Evolutionary conservation across 75 land plant species (phyloP).

Genomic region (Cupressus sempervirens): DNA sequence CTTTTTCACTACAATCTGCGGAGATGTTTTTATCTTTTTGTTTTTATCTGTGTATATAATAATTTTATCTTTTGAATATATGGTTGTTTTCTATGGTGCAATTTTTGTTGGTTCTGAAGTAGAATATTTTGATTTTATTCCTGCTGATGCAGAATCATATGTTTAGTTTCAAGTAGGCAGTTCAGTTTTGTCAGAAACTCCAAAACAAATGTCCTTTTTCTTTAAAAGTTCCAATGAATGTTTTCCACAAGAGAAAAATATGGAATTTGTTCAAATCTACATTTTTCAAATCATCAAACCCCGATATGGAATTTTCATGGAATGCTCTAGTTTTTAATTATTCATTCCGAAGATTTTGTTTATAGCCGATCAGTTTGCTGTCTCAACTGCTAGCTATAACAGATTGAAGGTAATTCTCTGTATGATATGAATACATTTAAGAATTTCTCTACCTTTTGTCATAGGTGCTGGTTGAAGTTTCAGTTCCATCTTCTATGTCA

Average conservation of each 20-base stretch:
- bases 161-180: background rate
- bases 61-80: too few species aligned
- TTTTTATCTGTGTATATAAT: too few species aligned
- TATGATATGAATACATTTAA: background rate
- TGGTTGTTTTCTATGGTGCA: background rate
- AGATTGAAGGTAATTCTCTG: background rate
- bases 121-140: background rate
- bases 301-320: background rate
- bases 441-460: slow-evolving; percentile 6
- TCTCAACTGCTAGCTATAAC: background rate
- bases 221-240: background rate
- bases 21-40: too few species aligned
- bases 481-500: slow-evolving; percentile 68
- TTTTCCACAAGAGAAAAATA: too few species aligned
- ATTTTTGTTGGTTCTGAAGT: background rate
- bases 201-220: background rate
- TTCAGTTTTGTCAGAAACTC: background rate
- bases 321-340: background rate
- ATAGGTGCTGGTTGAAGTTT: slow-evolving; percentile 64
- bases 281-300: too few species aligned
- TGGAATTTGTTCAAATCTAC: too few species aligned
- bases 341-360: background rate
- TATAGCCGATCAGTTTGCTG: background rate
- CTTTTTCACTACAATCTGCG: too few species aligned
- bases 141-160: background rate